Conservation (phyloP, 176 grass and related monocot genomes). For the Triticum turgidum region DNA sequence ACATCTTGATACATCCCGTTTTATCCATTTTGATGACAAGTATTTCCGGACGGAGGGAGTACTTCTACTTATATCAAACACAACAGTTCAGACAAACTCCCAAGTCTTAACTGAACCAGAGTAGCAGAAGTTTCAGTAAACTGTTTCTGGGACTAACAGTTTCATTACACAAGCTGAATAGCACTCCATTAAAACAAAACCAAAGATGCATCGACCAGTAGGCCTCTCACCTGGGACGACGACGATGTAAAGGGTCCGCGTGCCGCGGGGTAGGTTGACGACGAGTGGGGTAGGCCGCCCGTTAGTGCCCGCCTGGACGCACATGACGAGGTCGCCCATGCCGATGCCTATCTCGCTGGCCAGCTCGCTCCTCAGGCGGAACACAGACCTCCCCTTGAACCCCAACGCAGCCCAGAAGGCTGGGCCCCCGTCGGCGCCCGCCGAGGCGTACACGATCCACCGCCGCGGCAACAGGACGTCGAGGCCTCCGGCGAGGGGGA, state of each 20-base stretch:
- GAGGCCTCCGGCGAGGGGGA: not conserved
- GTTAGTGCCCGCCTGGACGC: not conserved
- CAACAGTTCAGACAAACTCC: too few relatives aligned
- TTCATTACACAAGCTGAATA: too few relatives aligned
- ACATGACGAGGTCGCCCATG: not conserved
- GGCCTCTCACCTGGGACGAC: not conserved
- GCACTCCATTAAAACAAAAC: too few relatives aligned
- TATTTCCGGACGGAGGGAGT: too few relatives aligned
- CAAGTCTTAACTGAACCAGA: too few relatives aligned
- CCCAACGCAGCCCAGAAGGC: not conserved
- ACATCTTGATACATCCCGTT: too few relatives aligned
- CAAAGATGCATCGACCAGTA: too few relatives aligned
- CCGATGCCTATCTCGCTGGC: not conserved
- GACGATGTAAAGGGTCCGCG: not conserved
- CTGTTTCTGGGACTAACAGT: too few relatives aligned
- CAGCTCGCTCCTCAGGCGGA: not conserved
- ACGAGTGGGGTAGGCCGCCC: conserved; percentile 27
- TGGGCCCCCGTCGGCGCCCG: not conserved
- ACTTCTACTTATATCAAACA: too few relatives aligned
- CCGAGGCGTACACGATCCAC: not conserved
- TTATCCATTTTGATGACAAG: too few relatives aligned
- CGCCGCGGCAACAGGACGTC: not conserved
- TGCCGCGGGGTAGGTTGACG: conserved; percentile 1
- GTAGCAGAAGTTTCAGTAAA: too few relatives aligned
- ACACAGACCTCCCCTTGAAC: not conserved